These are phyloP conservation scores for Umbelopsis sp. DNA, from an alignment of 192 early-diverging fungal genomes.

Conservation along the genomic window DNA sequence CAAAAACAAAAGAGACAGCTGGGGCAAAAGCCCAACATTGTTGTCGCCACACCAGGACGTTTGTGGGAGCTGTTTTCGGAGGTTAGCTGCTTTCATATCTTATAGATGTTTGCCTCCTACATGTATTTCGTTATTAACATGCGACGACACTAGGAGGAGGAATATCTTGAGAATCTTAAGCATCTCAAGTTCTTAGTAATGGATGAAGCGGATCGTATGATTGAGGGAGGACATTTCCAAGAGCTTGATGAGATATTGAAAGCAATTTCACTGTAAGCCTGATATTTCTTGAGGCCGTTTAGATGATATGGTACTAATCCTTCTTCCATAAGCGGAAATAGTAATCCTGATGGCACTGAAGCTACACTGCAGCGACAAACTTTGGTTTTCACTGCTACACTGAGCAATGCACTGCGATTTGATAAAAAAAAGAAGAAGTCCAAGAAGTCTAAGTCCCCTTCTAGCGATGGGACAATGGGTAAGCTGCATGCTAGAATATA, in stretches of 20 bases:
- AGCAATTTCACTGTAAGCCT: constrained; percentile 44
- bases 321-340: neutral
- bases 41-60: constrained; percentile 84
- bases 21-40: constrained; percentile 63
- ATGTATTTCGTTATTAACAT: neutral
- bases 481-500: neutral
- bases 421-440: constrained; percentile 50
- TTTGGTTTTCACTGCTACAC: constrained; percentile 92
- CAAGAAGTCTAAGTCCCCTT: constrained; percentile 39
- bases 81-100: constrained; percentile 9
- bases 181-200: constrained; percentile 72
- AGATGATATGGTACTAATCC: neutral
- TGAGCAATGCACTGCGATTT: constrained; percentile 57
- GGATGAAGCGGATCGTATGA: constrained; percentile 86
- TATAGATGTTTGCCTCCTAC: neutral
- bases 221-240: constrained; percentile 78
- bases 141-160: constrained; percentile 50
- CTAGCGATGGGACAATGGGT: constrained; percentile 46
- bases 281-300: neutral
- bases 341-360: constrained; percentile 30
- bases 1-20: constrained; percentile 88
- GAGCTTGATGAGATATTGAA: constrained; percentile 71
- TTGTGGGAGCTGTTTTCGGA: constrained; percentile 66
- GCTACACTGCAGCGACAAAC: constrained; percentile 66
- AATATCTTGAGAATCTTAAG: constrained; percentile 56